Evolutionary conservation across 306 rosid genomes (phyloP).

Genomic region (Cucumis hystrix): DNA sequence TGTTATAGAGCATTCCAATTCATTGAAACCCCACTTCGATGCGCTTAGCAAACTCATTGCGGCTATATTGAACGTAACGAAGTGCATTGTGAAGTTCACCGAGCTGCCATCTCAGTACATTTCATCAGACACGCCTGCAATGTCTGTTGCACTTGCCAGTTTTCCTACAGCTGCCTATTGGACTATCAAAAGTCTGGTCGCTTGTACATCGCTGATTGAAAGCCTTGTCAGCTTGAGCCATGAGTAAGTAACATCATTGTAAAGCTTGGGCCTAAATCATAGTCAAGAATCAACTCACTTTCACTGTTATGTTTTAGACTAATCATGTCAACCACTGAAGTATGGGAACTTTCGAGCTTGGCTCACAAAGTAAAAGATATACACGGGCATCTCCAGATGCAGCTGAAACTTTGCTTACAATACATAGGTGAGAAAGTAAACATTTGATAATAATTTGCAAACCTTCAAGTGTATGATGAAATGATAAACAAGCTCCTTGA

Average conservation of each 20-base stretch:
- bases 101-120: constrained; percentile 55
- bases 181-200: constrained; percentile 55
- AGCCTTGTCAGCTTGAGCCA: constrained; percentile 40
- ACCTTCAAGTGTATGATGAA: background rate
- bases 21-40: constrained; percentile 46
- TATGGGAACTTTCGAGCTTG: constrained; percentile 66
- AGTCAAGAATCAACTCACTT: background rate
- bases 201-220: constrained; percentile 52
- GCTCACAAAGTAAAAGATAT: constrained; percentile 61
- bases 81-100: constrained; percentile 38
- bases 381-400: constrained; percentile 43
- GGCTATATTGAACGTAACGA: constrained; percentile 41
- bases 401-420: constrained; percentile 36
- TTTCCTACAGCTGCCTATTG: constrained; percentile 77
- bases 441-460: background rate
- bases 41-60: constrained; percentile 44
- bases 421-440: constrained; percentile 36
- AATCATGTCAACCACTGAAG: constrained; percentile 39
- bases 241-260: constrained; percentile 38
- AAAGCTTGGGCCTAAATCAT: background rate
- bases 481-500: background rate
- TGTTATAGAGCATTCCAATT: constrained; percentile 29
- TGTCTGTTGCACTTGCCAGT: constrained; percentile 44
- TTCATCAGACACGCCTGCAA: constrained; percentile 51
- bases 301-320: constrained; percentile 22